Evolutionary conservation across 2,329 filamentous ascomycete genomes (phyloP), one percentile per base, ranked within the genome.

Genomic region (Cadophora malorum): DNA sequence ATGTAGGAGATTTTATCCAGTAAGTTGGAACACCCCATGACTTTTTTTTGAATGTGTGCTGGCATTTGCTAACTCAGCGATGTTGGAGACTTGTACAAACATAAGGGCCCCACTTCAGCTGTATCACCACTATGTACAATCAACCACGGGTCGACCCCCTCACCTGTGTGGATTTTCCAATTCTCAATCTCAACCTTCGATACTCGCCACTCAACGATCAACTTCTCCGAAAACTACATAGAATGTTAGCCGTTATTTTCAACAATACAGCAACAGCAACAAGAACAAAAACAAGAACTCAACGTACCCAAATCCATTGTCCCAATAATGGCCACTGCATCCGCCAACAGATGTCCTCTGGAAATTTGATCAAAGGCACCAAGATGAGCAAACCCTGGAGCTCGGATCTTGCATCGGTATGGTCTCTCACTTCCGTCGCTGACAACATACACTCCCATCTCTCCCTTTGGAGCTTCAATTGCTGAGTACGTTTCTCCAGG

Each of bases 381-480:
- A 81, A 99, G 83, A 83, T 99, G 96, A 72, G 96, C 96, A 78
- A 99, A 99, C 70, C 96, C 96, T 67, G 96, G 96, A 47, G 96
- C 95, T 76, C 96, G 90, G 76, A 99, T 97, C 85, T 97, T 96
- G 83, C 96, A 97, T 78, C 96, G 88, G 84, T 99, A 99, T 58
- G 96, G 96, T 78, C 96, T 87, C 87, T 99, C 96, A 79, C 90
- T 96, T 72, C 96, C 96, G 79, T 99, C 96, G 79, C 92, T 97
- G 77, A 99, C 96, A 63, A 99, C 83, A 80, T 91, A 99, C 55
- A 99, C 96, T 80, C 91, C 96, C 96, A 99, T 99, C 85, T 99
- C 96, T 76, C 96, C 96, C 90, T 99, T 99, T 69, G 96, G 96
- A n/a, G 96, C 96, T 85, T 99, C 96, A 73, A 99, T 99, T 70